A percentile compares a stretch with the other conserved stretches of the same genome.
Conservation (phyloP, 2,329 filamentous ascomycete genomes). For the Fusarium algeriense region DNA sequence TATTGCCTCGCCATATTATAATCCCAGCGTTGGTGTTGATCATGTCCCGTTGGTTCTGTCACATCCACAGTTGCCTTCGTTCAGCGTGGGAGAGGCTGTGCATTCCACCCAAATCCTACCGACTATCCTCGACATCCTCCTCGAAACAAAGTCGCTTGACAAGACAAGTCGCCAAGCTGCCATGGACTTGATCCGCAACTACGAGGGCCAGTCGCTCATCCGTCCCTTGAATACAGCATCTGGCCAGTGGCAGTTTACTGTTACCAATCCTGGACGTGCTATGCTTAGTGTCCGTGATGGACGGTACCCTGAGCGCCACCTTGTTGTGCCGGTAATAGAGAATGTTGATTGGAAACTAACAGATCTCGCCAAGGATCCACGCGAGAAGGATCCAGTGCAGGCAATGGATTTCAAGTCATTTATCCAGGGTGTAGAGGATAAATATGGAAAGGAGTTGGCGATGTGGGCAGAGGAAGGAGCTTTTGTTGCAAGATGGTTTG, state of each 20-base stretch:
- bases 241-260: conserved; percentile 50
- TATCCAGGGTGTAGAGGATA: conserved; percentile 37
- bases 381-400: conserved; percentile 41
- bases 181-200: conserved; percentile 43
- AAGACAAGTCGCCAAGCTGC: conserved; percentile 35
- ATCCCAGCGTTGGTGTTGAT: conserved; percentile 46
- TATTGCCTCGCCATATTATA: conserved; percentile 48
- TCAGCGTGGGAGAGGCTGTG: conserved; percentile 46
- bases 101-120: conserved; percentile 49
- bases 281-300: conserved; percentile 50
- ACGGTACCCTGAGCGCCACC: conserved; percentile 45
- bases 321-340: conserved; percentile 49
- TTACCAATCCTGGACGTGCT: conserved; percentile 50
- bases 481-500: conserved; percentile 50
- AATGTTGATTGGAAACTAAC: conserved; percentile 51
- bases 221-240: conserved; percentile 32
- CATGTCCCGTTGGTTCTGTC: conserved; percentile 50
- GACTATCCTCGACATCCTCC: conserved; percentile 49
- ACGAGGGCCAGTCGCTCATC: conserved; percentile 50
- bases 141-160: conserved; percentile 47
- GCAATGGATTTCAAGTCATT: conserved; percentile 44
- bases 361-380: conserved; percentile 43
- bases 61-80: conserved; percentile 45
- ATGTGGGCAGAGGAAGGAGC: conserved; percentile 49
- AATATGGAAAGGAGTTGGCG: conserved; percentile 43